Evolutionary conservation across 129 eudicot species (phyloP), one percentile per base, ranked within the genome.

Genomic region (Flaveria sonorensis): DNA sequence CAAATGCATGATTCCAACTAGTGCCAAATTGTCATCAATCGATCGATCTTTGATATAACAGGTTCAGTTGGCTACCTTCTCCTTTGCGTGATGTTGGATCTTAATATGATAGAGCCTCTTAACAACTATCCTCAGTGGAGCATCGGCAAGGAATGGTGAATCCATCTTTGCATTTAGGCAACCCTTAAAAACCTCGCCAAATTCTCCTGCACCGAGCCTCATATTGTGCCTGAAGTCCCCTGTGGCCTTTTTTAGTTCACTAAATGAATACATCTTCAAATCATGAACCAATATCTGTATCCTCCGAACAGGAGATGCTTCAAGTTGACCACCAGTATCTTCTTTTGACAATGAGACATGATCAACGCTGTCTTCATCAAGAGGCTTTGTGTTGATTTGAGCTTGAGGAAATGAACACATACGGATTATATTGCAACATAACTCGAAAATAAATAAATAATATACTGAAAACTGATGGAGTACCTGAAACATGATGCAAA

Each of bases 101-200:
- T 60, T 43, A 18, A 45, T 7, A 32, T 18, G 62, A 73, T 55
- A 42, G 16, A n/a, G 68, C 64, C 64, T 73, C 77, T 26, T 73
- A 73, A 73, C 68, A 10, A 21, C 53, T 36, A 73, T 56, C 24
- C 1, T 19, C 28, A 56, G 8, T 18, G 28, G 63, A 56, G 13
- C 63, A 56, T 56, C 64, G 0, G 3, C 64, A 20, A 21, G 7
- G 3, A 13, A 57, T 21, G 5, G 64, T 1, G 14, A 20, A 57
- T 9, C 12, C 2, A 32, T 57, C 1, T 73, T 73, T 9, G 42
- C 40, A 32, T 73, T 16, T 28, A 73, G 15, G 19, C 55, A 73
- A 39, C 68, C 77, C 51, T 19, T 57, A 73, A 55, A 73, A 73
- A 56, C 51, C n/a, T 23, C 48, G 15, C 68, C 77, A 39, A 32